phyloP scores from a whole-genome alignment of 1,139 yeast genomes.

The Suhomyces kunorum region DNA sequence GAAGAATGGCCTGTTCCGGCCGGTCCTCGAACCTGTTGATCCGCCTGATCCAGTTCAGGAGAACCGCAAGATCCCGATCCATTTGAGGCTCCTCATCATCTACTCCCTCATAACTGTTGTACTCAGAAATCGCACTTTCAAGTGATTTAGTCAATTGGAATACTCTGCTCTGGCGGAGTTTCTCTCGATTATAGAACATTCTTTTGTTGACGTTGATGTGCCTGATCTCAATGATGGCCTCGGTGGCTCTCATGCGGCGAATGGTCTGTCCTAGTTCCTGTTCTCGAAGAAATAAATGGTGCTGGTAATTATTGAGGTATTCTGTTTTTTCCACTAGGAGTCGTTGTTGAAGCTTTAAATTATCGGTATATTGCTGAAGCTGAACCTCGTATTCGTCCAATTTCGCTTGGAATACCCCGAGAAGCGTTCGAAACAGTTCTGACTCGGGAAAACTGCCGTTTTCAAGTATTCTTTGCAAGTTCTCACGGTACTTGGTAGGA shows the following conservation, averaged over 20 bases:
- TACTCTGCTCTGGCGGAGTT: neutral
- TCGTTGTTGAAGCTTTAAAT: constrained; percentile 6
- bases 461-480: neutral
- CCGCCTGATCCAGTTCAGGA: neutral
- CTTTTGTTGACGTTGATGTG: neutral
- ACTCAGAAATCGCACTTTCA: constrained; percentile 1
- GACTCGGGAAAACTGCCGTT: neutral
- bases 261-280: constrained; percentile 1
- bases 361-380: constrained; percentile 4
- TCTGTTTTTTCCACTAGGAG: constrained; percentile 6
- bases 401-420: constrained; percentile 3
- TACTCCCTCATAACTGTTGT: neutral
- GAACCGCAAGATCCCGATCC: neutral
- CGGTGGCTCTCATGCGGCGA: constrained; percentile 5
- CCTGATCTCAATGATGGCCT: constrained; percentile 3
- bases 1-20: neutral
- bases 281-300: constrained; percentile 1
- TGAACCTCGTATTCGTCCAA: constrained; percentile 8
- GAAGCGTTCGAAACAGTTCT: neutral
- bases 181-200: neutral
- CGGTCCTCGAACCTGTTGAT: neutral
- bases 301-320: constrained; percentile 6
- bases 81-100: neutral
- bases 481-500: neutral
- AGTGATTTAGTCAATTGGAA: neutral